Evolutionary conservation across 805 yeast genomes (phyloP).

Genomic region (Candida tibetensis): DNA sequence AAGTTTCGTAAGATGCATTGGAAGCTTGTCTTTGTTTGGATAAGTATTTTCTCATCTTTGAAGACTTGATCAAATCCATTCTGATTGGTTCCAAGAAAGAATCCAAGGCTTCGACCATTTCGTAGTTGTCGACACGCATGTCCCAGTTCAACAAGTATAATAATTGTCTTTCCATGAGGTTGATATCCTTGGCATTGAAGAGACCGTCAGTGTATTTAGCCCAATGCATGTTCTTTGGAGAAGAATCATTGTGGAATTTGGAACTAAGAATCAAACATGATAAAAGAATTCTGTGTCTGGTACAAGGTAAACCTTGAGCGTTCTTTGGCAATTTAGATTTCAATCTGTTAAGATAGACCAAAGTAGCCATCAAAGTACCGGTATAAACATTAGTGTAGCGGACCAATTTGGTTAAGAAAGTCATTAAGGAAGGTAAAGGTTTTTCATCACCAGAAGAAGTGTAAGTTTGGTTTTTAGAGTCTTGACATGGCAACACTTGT

Average conservation of each 20-base stretch:
- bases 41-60: constrained; percentile 33
- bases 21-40: constrained; percentile 22
- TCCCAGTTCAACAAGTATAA: constrained; percentile 71
- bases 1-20: constrained; percentile 3
- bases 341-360: constrained; percentile 63
- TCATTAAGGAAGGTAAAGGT: constrained; percentile 66
- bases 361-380: constrained; percentile 71
- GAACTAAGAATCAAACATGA: constrained; percentile 73
- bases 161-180: constrained; percentile 77
- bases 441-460: constrained; percentile 28
- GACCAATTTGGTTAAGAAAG: constrained; percentile 68
- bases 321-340: constrained; percentile 61
- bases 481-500: constrained; percentile 64
- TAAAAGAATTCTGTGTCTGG: constrained; percentile 73
- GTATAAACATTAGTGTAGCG: constrained; percentile 77
- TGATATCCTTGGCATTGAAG: constrained; percentile 64
- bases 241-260: constrained; percentile 73
- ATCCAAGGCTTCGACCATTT: constrained; percentile 40
- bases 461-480: constrained; percentile 28
- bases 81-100: constrained; percentile 54
- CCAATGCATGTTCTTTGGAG: constrained; percentile 80
- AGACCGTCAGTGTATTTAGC: constrained; percentile 74
- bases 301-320: constrained; percentile 75
- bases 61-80: constrained; percentile 31
- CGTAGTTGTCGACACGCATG: constrained; percentile 45